Percentiles rank a stretch among this genome's conserved stretches.
Evolutionary conservation across 106 monocot species (phyloP).

Genomic region (Dendrobium nobile): DNA sequence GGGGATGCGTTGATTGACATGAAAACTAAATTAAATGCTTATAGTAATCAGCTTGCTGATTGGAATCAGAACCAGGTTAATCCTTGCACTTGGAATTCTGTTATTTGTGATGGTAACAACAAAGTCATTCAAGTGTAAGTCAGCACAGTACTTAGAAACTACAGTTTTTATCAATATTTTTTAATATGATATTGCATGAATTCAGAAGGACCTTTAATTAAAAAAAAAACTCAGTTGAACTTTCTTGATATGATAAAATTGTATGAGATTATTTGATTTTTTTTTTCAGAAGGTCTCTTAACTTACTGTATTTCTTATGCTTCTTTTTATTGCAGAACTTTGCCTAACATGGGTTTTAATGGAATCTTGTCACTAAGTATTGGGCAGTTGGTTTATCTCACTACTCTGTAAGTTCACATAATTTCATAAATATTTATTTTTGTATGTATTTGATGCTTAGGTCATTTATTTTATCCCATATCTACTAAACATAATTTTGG

Average conservation of each 20-base stretch:
- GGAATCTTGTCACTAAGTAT: constrained; percentile 76
- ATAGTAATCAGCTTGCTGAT: constrained; percentile 40
- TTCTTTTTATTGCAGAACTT: constrained; percentile 40
- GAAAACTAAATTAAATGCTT: constrained; percentile 41
- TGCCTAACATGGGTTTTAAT: constrained; percentile 78
- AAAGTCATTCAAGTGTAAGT: constrained; percentile 82
- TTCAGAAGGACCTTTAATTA: not conserved
- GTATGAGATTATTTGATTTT: not conserved
- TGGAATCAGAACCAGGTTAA: constrained; percentile 62
- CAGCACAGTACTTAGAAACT: not conserved
- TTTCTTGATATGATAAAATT: not conserved
- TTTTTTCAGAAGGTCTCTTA: not conserved
- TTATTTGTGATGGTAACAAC: constrained; percentile 70
- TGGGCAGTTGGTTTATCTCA: constrained; percentile 50
- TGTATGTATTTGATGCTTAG: not conserved
- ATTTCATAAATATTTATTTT: not conserved
- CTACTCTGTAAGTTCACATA: constrained; percentile 42
- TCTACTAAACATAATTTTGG: not conserved
- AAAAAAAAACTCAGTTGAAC: not conserved
- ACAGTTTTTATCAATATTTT: not conserved
- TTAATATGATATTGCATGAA: not conserved
- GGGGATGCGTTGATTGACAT: constrained; percentile 55
- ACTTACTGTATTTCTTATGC: not conserved
- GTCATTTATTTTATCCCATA: not conserved
- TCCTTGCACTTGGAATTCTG: constrained; percentile 64